Evolutionary conservation across 371 early-diverging fungal species (phyloP).

Genomic region (Mucor racemosus): DNA sequence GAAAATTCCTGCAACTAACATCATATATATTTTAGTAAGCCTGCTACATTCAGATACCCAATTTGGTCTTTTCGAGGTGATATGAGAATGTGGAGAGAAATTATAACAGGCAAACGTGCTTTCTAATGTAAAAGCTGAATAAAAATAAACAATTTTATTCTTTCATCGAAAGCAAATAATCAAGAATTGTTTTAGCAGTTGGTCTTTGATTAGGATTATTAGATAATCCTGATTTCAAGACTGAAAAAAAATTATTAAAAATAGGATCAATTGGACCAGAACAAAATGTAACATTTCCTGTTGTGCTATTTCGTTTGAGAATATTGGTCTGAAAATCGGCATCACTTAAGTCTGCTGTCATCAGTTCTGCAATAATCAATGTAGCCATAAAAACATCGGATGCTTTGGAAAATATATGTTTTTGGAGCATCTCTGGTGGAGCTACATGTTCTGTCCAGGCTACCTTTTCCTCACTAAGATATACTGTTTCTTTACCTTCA

Average conservation of each 20-base stretch:
- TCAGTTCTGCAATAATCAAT: conserved; percentile 33
- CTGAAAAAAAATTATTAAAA: conserved; percentile 17
- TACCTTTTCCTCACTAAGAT: conserved; percentile 17
- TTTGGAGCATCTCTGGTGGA: conserved; percentile 40
- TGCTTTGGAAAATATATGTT: conserved; percentile 26
- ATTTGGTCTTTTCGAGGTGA: conserved; percentile 67
- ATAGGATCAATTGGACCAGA: conserved; percentile 11
- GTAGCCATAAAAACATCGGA: conserved; percentile 50
- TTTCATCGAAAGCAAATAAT: conserved; percentile 3
- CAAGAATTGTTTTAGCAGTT: conserved; percentile 12
- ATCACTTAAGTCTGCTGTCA: conserved; percentile 33
- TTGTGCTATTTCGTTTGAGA: conserved; percentile 3
- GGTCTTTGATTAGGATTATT: conserved; percentile 14
- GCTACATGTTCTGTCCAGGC: conserved; percentile 45
- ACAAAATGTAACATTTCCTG: conserved; percentile 24
- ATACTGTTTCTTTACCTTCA: neutral
- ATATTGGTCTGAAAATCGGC: conserved; percentile 24
- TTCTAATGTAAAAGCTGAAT: conserved; percentile 24
- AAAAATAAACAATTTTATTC: neutral
- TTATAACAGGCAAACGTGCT: conserved; percentile 40
- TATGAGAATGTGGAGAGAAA: conserved; percentile 66
- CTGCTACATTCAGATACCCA: conserved; percentile 76
- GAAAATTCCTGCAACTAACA: neutral
- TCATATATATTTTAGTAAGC: conserved; percentile 43
- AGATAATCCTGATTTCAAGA: conserved; percentile 19